Evolutionary conservation across 768 basidiomycete genomes (phyloP).

Genomic region (Boletus edulis): DNA sequence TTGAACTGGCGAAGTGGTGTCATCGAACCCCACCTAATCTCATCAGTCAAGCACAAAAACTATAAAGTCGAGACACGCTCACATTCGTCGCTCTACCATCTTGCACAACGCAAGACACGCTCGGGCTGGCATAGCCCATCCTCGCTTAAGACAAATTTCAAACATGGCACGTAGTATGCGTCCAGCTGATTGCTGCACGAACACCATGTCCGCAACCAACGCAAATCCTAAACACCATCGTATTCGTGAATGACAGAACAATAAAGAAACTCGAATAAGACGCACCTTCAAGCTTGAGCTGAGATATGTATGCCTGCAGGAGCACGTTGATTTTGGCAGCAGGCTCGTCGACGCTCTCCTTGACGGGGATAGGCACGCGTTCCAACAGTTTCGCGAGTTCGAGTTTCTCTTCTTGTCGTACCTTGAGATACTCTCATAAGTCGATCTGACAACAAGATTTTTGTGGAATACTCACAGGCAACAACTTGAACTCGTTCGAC

Average conservation of each 20-base stretch:
- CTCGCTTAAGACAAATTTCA: slow-evolving; percentile 50
- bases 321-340: slow-evolving; percentile 94
- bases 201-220: slow-evolving; percentile 66
- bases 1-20: slow-evolving; percentile 96
- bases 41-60: background rate
- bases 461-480: slow-evolving; percentile 17
- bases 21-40: slow-evolving; percentile 92
- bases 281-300: slow-evolving; percentile 3
- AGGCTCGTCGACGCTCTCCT: slow-evolving; percentile 94
- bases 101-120: slow-evolving; percentile 93
- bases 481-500: slow-evolving; percentile 4
- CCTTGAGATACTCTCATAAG: slow-evolving; percentile 31
- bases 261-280: slow-evolving; percentile 20
- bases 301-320: slow-evolving; percentile 1
- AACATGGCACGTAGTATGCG: slow-evolving; percentile 3
- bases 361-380: slow-evolving; percentile 69
- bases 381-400: slow-evolving; percentile 3
- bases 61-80: slow-evolving; percentile 21
- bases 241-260: background rate
- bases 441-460: background rate
- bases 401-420: slow-evolving; percentile 64
- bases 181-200: slow-evolving; percentile 98
- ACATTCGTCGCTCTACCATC: slow-evolving; percentile 90
- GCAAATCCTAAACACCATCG: background rate
- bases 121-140: slow-evolving; percentile 95